These are phyloP conservation scores for Beauveria asiatica DNA, from an alignment of 2,329 filamentous ascomycete genomes.

Conservation along the genomic window DNA sequence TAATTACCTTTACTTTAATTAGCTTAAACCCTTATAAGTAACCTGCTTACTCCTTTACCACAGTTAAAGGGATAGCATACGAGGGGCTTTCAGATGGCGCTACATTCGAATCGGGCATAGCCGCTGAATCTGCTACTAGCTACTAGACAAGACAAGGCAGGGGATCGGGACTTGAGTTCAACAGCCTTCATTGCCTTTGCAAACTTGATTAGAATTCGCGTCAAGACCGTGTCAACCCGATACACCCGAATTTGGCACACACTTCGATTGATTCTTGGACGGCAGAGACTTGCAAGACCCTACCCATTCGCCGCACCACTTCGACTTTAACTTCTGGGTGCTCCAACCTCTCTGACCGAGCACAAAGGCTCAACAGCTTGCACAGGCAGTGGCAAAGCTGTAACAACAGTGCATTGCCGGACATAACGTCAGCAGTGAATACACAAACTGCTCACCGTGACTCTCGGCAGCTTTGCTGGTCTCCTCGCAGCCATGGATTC, in stretches of 20 bases:
- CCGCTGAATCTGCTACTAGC: neutral
- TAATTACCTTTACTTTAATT: too few relatives aligned
- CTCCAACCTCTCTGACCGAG: neutral
- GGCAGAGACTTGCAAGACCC: neutral
- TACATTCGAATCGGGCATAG: constrained; percentile 8
- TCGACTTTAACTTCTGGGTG: neutral
- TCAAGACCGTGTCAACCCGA: neutral
- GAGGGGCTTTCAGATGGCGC: neutral
- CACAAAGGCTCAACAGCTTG: neutral
- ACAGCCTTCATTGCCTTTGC: neutral
- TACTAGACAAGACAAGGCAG: neutral
- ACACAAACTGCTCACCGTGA: neutral
- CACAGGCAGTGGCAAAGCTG: neutral
- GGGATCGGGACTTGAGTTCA: neutral
- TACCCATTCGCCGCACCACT: neutral
- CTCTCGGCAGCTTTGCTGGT: neutral
- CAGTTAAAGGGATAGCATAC: too few relatives aligned
- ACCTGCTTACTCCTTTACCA: too few relatives aligned
- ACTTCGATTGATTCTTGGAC: neutral
- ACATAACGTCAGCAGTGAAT: neutral
- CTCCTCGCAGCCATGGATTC: constrained; percentile 32
- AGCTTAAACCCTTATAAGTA: too few relatives aligned
- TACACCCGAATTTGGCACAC: neutral
- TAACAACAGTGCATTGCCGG: neutral
- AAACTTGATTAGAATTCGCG: neutral